Percentiles rank a stretch among this genome's conserved stretches.
These are phyloP conservation scores for Thecaphora thlaspeos DNA, from an alignment of 1,284 basidiomycete species.

Conservation along the genomic window DNA sequence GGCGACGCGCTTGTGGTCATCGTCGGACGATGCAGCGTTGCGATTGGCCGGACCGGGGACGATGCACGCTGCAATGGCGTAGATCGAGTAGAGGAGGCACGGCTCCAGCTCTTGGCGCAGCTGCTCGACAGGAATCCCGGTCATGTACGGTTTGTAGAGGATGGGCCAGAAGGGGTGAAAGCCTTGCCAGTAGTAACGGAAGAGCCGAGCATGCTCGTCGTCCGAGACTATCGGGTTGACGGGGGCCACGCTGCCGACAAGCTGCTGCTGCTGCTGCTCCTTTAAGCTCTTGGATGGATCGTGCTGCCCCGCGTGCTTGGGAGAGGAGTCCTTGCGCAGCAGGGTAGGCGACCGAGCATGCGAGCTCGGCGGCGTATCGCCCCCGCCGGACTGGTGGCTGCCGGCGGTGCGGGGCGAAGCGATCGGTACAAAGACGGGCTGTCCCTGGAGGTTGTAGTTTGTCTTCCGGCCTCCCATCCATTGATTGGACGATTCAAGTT, in stretches of 20 bases:
- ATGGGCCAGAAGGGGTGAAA: slow-evolving; percentile 51
- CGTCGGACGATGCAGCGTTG: slow-evolving; percentile 2
- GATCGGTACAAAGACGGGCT: slow-evolving; percentile 25
- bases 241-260: no score
- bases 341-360: slow-evolving; percentile 20
- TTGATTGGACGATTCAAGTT: no score
- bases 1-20: slow-evolving; percentile 3
- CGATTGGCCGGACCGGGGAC: slow-evolving; percentile 12
- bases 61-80: slow-evolving; percentile 42
- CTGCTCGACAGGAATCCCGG: slow-evolving; percentile 26
- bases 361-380: slow-evolving; percentile 12
- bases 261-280: no score
- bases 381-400: slow-evolving; percentile 6
- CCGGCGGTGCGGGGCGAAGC: slow-evolving; percentile 15
- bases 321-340: not conserved
- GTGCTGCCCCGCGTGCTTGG: slow-evolving; percentile 4
- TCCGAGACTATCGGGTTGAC: slow-evolving; percentile 28
- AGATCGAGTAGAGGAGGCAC: slow-evolving; percentile 40
- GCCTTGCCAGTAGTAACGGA: slow-evolving; percentile 45
- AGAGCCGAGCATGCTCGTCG: slow-evolving; percentile 32
- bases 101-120: slow-evolving; percentile 33
- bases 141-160: slow-evolving; percentile 49
- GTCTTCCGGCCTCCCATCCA: not conserved
- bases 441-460: not conserved
- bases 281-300: no score